Base-by-base conservation (phyloP, 1,284 basidiomycete species). In the Boletus mariae region DNA sequence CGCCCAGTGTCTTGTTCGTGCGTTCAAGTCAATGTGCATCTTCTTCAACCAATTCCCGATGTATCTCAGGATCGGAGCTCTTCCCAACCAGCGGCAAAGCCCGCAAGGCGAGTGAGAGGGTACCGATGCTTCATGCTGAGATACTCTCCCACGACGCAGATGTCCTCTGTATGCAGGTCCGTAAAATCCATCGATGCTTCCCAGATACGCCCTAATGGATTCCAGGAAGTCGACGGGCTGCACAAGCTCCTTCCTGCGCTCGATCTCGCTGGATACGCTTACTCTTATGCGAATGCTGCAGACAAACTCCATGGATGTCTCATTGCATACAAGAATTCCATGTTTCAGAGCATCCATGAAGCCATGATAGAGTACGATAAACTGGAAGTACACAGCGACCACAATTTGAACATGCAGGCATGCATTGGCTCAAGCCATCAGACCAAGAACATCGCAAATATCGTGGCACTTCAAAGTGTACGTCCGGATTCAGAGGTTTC, bases 241-340 rank as follows among this genome's bases (percentile, higher is more conserved):
- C 83, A 88, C 49, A 85, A 80, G 71, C 76, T 80, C 51, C 71
- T 82, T 38, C 88, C 86, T 11, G 71, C 74, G 31, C 75, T 90
- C 10, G 75, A 83, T 54, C 68, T 72, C 26, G 80, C 80, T 23
- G 81, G 82, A 10, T 91, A 89, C 65, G 68, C 71, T 9, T 70
- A 81, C 62, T 75, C 83, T 45, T 85, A 83, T 66, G 83, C 82
- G 3, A 75, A 79, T 32, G 92, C 90, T 7, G 80, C 76, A 28
- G 73, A 73, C 12, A 95, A 95, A 71, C 80, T 80, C 45, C 93
- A 96, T 61, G 93, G 93, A 3, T 88, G 90, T 65, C 80, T 94
- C 49, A 82, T 95, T 56, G 83, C 87, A 2, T 92, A 83, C 70
- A 81, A 82, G 52, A 71, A 72, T 17, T 65, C 73, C 31, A 59